Base-by-base conservation (phyloP, 129 eudicot genomes). In the Erigeron canadensis region DNA sequence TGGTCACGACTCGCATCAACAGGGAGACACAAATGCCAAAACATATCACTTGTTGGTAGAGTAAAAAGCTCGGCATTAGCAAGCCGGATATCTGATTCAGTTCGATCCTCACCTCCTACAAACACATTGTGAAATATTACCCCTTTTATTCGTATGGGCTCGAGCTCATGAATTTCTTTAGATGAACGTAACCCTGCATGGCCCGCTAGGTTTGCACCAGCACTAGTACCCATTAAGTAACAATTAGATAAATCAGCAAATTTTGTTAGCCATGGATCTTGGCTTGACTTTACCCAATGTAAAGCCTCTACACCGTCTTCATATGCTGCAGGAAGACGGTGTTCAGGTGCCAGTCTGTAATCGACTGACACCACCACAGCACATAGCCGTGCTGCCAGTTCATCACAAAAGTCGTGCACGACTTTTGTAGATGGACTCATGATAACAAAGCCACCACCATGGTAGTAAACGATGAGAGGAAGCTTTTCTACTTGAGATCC, bases 281-380 rank as follows among this genome's bases (percentile, higher is more conserved):
- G 54, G 6, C 73, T 19, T 17, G 45, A 44, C 12, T 81, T 72
- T 11, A 84, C 58, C 80, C 82, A 84, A n/a, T 59, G 21, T 69
- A 86, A 71, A 6, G 81, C 86, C 57, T 84, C 88, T 34, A 81
- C 18, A 19, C 79, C 91, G 43, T 86, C 91, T 1, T 84, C 84
- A 38, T 83, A 86, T 8, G 88, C 88, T 0, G 86, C 88, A 41
- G 91, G 91, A 6, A 86, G 91, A 43, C 91, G 88, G 59, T 84
- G 80, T 50, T 84, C 91, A 0, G 91, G 91, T 10, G 88, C 82
- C 0, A 86, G 80, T 10, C 88, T 88, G 69, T 86, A 86, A 39
- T 84, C 88, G 5, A 86, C 74, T 0, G 86, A 83, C 8, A 75
- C 76, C 15, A 86, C 86, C 76, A 84, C 54, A 1, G 76, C 91